phyloP scores from a whole-genome alignment of 495 filamentous ascomycete species.

The Lophium mytilinum region DNA sequence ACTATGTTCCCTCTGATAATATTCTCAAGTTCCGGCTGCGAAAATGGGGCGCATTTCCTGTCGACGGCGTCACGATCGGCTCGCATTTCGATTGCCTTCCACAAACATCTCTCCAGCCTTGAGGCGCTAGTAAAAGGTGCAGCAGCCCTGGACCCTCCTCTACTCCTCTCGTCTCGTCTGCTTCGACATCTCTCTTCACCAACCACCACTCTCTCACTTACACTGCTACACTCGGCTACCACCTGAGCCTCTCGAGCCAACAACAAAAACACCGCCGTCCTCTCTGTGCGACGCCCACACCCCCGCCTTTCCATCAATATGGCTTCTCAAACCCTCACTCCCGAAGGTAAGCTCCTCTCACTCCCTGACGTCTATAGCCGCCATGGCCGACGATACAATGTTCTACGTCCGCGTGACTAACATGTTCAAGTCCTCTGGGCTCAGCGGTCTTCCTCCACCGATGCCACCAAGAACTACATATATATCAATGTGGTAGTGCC shows the following conservation, averaged over 20 bases:
- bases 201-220: neutral
- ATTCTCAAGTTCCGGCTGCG: too few species aligned
- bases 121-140: slow-evolving; percentile 13
- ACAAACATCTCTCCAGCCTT: slow-evolving; percentile 19
- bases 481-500: slow-evolving; percentile 82
- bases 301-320: slow-evolving; percentile 7
- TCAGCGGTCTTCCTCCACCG: slow-evolving; percentile 78
- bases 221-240: neutral
- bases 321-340: slow-evolving; percentile 24
- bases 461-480: slow-evolving; percentile 81
- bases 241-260: neutral
- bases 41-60: too few species aligned
- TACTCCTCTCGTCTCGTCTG: slow-evolving; percentile 11
- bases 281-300: neutral
- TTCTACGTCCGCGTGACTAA: slow-evolving; percentile 1
- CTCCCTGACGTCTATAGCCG: neutral
- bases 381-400: neutral
- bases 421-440: slow-evolving; percentile 77
- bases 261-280: neutral
- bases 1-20: too few species aligned
- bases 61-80: too few species aligned
- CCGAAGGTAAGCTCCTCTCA: slow-evolving; percentile 32
- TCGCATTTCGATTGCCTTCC: slow-evolving; percentile 24
- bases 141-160: slow-evolving; percentile 1
- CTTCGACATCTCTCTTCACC: slow-evolving; percentile 1